These are phyloP conservation scores for Wickerhamiella lipophila DNA, from an alignment of 805 yeast species.

Conservation along the genomic window DNA sequence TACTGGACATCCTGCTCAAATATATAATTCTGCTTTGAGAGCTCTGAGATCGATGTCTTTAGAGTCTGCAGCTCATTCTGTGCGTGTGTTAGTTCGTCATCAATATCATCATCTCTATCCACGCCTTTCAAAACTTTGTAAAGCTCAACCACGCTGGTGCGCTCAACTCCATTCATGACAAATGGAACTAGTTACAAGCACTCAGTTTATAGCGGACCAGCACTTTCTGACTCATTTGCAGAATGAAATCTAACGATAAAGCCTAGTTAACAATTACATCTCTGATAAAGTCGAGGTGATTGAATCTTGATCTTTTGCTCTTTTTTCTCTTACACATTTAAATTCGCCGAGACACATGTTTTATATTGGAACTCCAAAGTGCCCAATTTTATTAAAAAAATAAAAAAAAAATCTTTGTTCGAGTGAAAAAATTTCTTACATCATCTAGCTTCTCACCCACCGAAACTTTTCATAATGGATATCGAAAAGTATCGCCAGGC, in stretches of 20 bases:
- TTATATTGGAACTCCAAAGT: not conserved
- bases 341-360: not conserved
- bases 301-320: no score
- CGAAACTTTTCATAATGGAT: conserved; percentile 5
- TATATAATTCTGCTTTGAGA: conserved; percentile 28
- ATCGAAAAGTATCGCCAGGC: conserved; percentile 78
- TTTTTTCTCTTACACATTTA: not conserved
- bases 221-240: not conserved
- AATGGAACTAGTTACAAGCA: not conserved
- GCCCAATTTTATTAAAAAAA: no score
- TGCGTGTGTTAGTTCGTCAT: conserved; percentile 28
- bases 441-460: not conserved
- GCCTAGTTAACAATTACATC: no score
- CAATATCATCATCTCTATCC: conserved; percentile 27
- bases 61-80: conserved; percentile 26
- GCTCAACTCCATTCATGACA: conserved; percentile 18
- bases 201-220: not conserved
- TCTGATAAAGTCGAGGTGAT: no score
- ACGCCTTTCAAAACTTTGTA: conserved; percentile 28
- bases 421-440: not conserved
- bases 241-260: no score
- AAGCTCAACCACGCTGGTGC: conserved; percentile 28
- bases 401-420: not conserved
- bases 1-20: conserved; percentile 31
- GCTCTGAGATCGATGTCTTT: conserved; percentile 28